Percentiles rank a stretch among this genome's conserved stretches.
Conservation (phyloP, 345 rosid genomes). For the Eucalyptus viminalis region DNA sequence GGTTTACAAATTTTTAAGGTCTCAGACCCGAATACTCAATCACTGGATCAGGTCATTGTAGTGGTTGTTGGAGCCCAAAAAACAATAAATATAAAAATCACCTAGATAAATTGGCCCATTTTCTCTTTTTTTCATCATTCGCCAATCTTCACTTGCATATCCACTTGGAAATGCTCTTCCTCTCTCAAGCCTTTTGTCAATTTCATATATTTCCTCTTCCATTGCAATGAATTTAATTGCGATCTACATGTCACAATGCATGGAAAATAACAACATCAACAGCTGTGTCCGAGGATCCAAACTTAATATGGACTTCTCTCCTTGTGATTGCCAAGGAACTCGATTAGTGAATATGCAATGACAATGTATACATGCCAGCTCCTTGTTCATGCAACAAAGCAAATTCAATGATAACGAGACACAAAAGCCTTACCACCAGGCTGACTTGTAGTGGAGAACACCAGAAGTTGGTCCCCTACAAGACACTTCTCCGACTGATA, state of each 20-base stretch:
- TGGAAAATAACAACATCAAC: background rate
- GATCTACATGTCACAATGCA: background rate
- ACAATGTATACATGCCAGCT: background rate
- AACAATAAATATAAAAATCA: background rate
- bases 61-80: background rate
- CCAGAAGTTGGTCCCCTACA: background rate
- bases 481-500: background rate
- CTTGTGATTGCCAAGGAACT: background rate
- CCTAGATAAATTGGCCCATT: background rate
- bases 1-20: background rate
- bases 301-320: background rate
- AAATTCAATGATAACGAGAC: background rate
- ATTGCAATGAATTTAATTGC: background rate
- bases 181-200: background rate
- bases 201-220: background rate
- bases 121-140: background rate
- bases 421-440: background rate
- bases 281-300: background rate
- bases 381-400: background rate
- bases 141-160: background rate
- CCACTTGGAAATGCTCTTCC: background rate
- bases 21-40: background rate
- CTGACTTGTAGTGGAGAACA: background rate
- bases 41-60: background rate
- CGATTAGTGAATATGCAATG: background rate